Percentiles rank a stretch among this genome's conserved stretches.
These are phyloP conservation scores for Neopestalotiopsis clavispora DNA, from an alignment of 2,329 filamentous ascomycete species.

Conservation along the genomic window DNA sequence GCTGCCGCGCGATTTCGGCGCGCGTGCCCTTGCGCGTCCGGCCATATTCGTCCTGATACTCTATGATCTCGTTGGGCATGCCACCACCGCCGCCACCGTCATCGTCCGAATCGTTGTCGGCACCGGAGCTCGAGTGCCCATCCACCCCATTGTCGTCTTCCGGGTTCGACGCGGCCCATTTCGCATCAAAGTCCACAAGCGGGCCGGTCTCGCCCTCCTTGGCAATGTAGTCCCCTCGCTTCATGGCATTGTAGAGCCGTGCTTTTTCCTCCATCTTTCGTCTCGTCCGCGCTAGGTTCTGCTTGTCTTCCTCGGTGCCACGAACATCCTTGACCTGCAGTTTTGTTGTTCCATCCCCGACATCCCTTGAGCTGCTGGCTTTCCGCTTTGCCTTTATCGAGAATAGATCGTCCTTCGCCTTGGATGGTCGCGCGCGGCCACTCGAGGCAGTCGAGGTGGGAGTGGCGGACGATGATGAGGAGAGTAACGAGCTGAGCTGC, in stretches of 20 bases:
- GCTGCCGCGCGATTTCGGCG: constrained; percentile 68
- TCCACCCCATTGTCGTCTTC: constrained; percentile 41
- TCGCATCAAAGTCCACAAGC: constrained; percentile 92
- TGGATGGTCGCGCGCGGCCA: constrained; percentile 59
- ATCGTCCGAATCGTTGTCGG: constrained; percentile 65
- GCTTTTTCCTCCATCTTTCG: constrained; percentile 91
- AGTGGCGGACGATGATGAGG: constrained; percentile 49
- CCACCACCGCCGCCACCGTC: constrained; percentile 45
- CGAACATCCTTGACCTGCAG: constrained; percentile 56
- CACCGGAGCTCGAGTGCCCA: constrained; percentile 50
- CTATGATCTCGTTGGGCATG: constrained; percentile 69
- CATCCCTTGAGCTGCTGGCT: constrained; percentile 55
- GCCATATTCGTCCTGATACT: constrained; percentile 92
- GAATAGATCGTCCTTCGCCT: constrained; percentile 73
- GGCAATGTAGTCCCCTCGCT: constrained; percentile 81
- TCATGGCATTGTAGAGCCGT: constrained; percentile 85
- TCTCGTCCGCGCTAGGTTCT: constrained; percentile 72
- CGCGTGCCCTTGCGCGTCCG: constrained; percentile 76
- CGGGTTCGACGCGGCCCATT: constrained; percentile 83
- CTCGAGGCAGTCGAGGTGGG: constrained; percentile 40
- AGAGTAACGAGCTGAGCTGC: constrained; percentile 82
- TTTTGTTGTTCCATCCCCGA: constrained; percentile 41
- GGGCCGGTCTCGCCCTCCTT: constrained; percentile 67
- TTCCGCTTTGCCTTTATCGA: constrained; percentile 49
- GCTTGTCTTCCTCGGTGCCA: constrained; percentile 66